Base-by-base conservation (phyloP, 108 stramenopile genomes). In the Pseudonitzschia delicatissima region DNA sequence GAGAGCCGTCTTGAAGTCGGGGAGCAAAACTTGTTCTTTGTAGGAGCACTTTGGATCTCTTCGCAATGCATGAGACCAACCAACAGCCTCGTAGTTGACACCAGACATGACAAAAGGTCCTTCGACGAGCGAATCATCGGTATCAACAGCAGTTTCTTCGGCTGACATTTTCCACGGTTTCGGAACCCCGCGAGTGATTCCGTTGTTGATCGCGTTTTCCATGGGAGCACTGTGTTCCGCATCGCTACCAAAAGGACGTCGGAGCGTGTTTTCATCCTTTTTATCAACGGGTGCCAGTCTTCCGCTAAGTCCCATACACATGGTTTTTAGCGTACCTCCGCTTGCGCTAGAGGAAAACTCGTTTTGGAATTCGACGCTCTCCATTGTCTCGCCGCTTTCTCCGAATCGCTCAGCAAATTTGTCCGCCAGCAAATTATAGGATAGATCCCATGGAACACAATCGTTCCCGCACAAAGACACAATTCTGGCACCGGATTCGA, bases 381-480 rank as follows among this genome's bases (percentile, higher is more conserved):
- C 57, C 47, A 86, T 61, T 45, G 70, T 62, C 12, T 84, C 82
- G 1, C 68, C 50, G 8, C 65, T 49, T 18, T 77, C 77, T 18
- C 66, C 66, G 32, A 50, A 60, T 8, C 78, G 72, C 33, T 78
- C 53, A 23, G 45, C 47, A 23, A 86, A 58, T 15, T 45, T 36
- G 37, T 86, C 68, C 29, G 77, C 69, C 44, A 89, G 9, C n/a
- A 72, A 44, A 45, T 66, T 59, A 15, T 76, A 77, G 11, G 76
- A 78, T 6, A 95, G 35, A 82, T 97, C 94, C 88, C 88, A 93
- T 4, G 97, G 97, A 25, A 98, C 72, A 32, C 71, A 89, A 74
- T 98, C 97, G 70, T 90, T 69, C 18, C 97, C 97, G 62, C 85
- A 83, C 27, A 93, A 68, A 34, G 82, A 68, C 7, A 96, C 80